Evolutionary conservation across 2,329 filamentous ascomycete species (phyloP).

Genomic region (Fusarium equiseti): DNA sequence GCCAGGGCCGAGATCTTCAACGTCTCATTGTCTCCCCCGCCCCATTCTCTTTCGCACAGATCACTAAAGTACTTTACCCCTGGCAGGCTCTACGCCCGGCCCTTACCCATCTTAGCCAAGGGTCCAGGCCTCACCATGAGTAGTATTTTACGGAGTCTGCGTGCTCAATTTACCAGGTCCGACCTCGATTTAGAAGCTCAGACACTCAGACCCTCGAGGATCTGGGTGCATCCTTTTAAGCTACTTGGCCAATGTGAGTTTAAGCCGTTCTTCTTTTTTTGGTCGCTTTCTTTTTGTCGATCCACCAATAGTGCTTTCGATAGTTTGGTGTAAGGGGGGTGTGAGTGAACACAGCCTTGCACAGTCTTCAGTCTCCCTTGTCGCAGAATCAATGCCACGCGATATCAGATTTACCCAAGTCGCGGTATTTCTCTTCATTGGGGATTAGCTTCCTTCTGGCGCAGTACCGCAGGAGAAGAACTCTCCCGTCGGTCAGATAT

Average conservation of each 20-base stretch:
- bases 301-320: conserved; percentile 11
- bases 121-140: conserved; percentile 10
- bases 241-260: conserved; percentile 20
- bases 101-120: conserved; percentile 7
- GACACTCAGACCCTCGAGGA: conserved; percentile 4
- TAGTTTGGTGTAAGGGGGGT: conserved; percentile 8
- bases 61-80: background rate
- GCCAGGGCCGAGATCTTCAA: conserved; percentile 17
- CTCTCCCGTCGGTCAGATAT: conserved; percentile 1
- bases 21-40: background rate
- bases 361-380: background rate
- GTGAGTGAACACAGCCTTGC: background rate
- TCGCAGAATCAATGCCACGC: background rate
- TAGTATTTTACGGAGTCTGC: conserved; percentile 6
- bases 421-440: background rate
- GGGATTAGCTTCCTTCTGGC: conserved; percentile 5
- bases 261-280: background rate
- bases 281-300: background rate
- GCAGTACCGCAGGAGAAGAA: background rate
- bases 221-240: conserved; percentile 21
- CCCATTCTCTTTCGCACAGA: background rate
- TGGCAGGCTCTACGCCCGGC: conserved; percentile 1
- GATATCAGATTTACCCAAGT: background rate
- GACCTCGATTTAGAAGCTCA: conserved; percentile 34
- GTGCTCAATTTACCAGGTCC: conserved; percentile 20